A percentile compares a stretch with the other conserved stretches of the same genome.
Evolutionary conservation across 306 rosid species (phyloP).

Genomic region (Myrica gale): DNA sequence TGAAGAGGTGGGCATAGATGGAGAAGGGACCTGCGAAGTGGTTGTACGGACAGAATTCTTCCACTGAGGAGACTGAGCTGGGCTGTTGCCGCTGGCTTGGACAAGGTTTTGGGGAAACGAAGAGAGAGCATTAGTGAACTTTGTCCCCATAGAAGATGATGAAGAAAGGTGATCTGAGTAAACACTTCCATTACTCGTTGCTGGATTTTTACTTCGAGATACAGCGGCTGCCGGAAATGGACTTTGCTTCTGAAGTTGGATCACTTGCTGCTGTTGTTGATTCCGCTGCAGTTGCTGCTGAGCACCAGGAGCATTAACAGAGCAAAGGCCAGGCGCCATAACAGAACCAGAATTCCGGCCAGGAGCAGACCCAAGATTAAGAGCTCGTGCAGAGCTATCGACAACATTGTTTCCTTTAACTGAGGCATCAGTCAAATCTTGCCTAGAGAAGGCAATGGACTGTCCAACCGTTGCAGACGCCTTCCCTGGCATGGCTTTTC

Average conservation of each 20-base stretch:
- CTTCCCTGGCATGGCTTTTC: constrained; percentile 57
- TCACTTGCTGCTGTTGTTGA: constrained; percentile 54
- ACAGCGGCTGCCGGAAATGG: constrained; percentile 51
- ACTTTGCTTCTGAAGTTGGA: constrained; percentile 65
- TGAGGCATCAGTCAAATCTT: constrained; percentile 61
- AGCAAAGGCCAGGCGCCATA: constrained; percentile 43
- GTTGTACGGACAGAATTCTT: constrained; percentile 60
- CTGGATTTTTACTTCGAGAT: constrained; percentile 54
- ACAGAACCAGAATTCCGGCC: constrained; percentile 52
- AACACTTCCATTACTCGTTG: constrained; percentile 63
- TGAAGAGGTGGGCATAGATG: constrained; percentile 62
- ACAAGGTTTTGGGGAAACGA: constrained; percentile 68
- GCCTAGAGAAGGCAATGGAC: constrained; percentile 78
- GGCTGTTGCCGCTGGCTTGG: constrained; percentile 62
- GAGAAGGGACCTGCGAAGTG: constrained; percentile 53
- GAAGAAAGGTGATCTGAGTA: constrained; percentile 72
- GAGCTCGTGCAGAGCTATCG: constrained; percentile 67
- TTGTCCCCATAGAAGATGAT: constrained; percentile 60
- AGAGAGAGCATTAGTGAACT: constrained; percentile 69
- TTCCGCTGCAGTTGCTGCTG: constrained; percentile 73
- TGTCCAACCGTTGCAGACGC: constrained; percentile 56
- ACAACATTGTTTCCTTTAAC: constrained; percentile 52
- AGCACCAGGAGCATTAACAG: constrained; percentile 38
- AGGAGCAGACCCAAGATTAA: constrained; percentile 55
- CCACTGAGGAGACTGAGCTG: constrained; percentile 87